Percentiles rank a stretch among this genome's conserved stretches.
Conservation (phyloP, 106 monocot genomes). For the Platanthera guangdongensis region DNA sequence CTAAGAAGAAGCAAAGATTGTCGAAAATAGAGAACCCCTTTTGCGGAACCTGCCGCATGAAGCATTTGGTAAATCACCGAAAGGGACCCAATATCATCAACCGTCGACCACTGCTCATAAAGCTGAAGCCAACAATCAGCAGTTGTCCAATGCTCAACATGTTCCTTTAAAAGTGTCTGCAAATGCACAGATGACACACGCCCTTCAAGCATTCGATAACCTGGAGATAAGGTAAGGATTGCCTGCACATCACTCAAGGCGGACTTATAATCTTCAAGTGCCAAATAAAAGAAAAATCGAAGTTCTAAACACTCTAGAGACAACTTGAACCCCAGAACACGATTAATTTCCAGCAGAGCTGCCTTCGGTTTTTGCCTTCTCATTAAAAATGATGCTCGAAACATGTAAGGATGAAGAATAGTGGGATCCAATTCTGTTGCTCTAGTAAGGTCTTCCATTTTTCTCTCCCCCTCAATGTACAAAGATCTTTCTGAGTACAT, state of each 20-base stretch:
- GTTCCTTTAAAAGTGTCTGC: slow-evolving; percentile 69
- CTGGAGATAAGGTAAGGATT: slow-evolving; percentile 80
- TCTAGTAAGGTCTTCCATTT: slow-evolving; percentile 67
- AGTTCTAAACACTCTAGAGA: slow-evolving; percentile 86
- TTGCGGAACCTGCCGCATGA: slow-evolving; percentile 60
- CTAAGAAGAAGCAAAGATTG: slow-evolving; percentile 96
- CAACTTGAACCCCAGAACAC: slow-evolving; percentile 77
- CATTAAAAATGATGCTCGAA: slow-evolving; percentile 75
- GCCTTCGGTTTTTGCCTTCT: slow-evolving; percentile 65
- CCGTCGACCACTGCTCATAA: slow-evolving; percentile 95
- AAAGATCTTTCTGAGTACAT: slow-evolving; percentile 91
- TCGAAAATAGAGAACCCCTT: slow-evolving; percentile 89
- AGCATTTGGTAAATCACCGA: slow-evolving; percentile 95
- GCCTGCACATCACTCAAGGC: slow-evolving; percentile 89
- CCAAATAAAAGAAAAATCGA: slow-evolving; percentile 80
- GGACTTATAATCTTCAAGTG: slow-evolving; percentile 63
- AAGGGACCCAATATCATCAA: slow-evolving; percentile 97
- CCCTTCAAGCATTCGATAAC: slow-evolving; percentile 85
- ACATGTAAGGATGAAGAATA: slow-evolving; percentile 93
- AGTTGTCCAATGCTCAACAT: slow-evolving; percentile 83
- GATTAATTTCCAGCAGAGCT: slow-evolving; percentile 79
- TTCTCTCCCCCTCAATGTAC: slow-evolving; percentile 54
- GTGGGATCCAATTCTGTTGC: slow-evolving; percentile 92
- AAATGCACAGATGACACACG: slow-evolving; percentile 68
- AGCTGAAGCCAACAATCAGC: slow-evolving; percentile 98